Evolutionary conservation across 768 basidiomycete species (phyloP).

Genomic region (Galerina marginata): DNA sequence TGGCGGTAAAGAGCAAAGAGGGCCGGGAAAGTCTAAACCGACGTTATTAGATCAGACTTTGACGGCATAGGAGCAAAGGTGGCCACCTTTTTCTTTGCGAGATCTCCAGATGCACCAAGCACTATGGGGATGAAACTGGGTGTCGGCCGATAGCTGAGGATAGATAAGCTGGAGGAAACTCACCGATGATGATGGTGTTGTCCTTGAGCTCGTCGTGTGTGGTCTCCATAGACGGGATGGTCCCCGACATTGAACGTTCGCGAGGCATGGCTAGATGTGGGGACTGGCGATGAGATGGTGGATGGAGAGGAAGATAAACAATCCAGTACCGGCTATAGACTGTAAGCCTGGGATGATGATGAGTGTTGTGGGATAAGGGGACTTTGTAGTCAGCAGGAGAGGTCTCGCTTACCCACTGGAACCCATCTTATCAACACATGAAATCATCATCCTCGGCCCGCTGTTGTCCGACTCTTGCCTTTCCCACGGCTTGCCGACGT

Average conservation of each 20-base stretch:
- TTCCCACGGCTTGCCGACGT: conserved; percentile 22
- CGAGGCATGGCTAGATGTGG: conserved; percentile 43
- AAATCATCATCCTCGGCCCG: conserved; percentile 27
- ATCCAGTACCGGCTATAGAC: conserved; percentile 14
- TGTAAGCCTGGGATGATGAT: conserved; percentile 17
- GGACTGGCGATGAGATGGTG: conserved; percentile 1
- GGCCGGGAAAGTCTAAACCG: conserved; percentile 89
- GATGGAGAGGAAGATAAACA: conserved; percentile 16
- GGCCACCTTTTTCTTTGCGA: conserved; percentile 95
- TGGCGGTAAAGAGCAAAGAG: conserved; percentile 88
- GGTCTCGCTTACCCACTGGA: conserved; percentile 21
- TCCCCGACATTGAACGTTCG: conserved; percentile 71
- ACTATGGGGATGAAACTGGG: conserved; percentile 51
- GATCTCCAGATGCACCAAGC: conserved; percentile 94
- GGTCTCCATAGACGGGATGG: conserved; percentile 90
- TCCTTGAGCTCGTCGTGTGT: conserved; percentile 75
- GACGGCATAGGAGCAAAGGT: conserved; percentile 12
- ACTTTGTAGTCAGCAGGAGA: conserved; percentile 13
- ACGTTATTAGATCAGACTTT: conserved; percentile 7
- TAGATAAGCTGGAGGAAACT: conserved; percentile 34
- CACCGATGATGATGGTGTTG: conserved; percentile 90
- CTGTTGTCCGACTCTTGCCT: conserved; percentile 19
- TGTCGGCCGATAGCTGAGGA: conserved; percentile 5
- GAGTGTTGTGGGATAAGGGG: conserved; percentile 22
- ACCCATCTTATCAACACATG: conserved; percentile 25